Percentiles rank a stretch among this genome's conserved stretches.
Evolutionary conservation across 2,329 filamentous ascomycete genomes (phyloP).

Genomic region (Hypoxylon sp.): DNA sequence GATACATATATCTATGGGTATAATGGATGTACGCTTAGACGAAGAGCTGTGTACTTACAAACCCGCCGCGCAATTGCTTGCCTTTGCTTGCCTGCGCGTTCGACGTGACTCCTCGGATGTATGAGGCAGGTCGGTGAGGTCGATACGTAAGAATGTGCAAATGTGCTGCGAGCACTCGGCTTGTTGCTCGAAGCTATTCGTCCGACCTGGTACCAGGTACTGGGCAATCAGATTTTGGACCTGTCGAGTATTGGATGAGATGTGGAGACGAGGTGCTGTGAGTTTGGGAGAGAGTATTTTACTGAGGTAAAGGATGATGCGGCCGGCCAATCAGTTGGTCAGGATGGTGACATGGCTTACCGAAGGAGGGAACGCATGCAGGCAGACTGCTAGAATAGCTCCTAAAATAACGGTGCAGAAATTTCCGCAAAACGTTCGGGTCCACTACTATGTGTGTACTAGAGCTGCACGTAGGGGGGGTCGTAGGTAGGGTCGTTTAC

Average conservation of each 20-base stretch:
- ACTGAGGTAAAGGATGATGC: slow-evolving; percentile 36
- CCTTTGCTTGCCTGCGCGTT: slow-evolving; percentile 27
- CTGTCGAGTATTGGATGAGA: slow-evolving; percentile 35
- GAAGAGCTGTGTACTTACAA: slow-evolving; percentile 3
- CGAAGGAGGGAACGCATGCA: slow-evolving; percentile 45
- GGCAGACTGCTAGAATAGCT: slow-evolving; percentile 26
- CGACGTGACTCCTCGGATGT: slow-evolving; percentile 10
- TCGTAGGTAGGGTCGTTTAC: not conserved
- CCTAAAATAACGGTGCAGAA: slow-evolving; percentile 47
- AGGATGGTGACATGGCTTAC: slow-evolving; percentile 37
- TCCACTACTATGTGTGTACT: slow-evolving; percentile 13
- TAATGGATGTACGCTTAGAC: not conserved
- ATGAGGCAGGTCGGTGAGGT: slow-evolving; percentile 5
- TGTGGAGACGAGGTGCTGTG: slow-evolving; percentile 29
- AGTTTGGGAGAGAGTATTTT: slow-evolving; percentile 38
- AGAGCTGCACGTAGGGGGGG: not conserved
- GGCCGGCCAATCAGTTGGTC: slow-evolving; percentile 27
- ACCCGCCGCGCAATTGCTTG: slow-evolving; percentile 27
- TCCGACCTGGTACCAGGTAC: slow-evolving; percentile 32
- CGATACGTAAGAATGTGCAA: slow-evolving; percentile 8
- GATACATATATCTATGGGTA: slow-evolving; percentile 12
- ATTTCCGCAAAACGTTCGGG: slow-evolving; percentile 43
- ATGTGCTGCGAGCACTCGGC: slow-evolving; percentile 9
- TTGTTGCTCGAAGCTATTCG: slow-evolving; percentile 14
- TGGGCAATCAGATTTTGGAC: slow-evolving; percentile 31